Evolutionary conservation across 2,329 filamentous ascomycete species (phyloP).

Genomic region (Penicillium crustosum): DNA sequence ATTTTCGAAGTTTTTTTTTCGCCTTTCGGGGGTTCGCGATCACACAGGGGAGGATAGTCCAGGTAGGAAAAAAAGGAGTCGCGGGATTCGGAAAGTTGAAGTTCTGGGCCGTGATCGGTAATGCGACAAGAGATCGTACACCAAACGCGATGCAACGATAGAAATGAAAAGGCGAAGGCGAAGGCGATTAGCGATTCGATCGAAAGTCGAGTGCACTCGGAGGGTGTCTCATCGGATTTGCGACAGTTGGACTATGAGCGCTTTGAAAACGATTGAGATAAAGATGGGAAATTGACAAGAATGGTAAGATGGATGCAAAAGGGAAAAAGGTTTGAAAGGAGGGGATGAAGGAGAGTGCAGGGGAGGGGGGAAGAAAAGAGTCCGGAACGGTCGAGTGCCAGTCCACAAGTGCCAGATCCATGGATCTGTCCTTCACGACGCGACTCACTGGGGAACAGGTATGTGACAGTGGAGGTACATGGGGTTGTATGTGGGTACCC

Average conservation of each 20-base stretch:
- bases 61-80: conserved; percentile 9
- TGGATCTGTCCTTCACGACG: conserved; percentile 30
- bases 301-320: conserved; percentile 14
- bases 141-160: conserved; percentile 12
- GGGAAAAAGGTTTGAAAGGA: conserved; percentile 19
- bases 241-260: conserved; percentile 18
- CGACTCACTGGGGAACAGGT: conserved; percentile 20
- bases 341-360: conserved; percentile 21
- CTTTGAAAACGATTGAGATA: conserved; percentile 9
- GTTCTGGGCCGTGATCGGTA: conserved; percentile 11
- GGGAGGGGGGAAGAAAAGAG: conserved; percentile 25
- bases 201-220: conserved; percentile 12
- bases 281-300: conserved; percentile 11
- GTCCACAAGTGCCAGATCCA: conserved; percentile 30
- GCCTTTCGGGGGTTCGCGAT: conserved; percentile 14
- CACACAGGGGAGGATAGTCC: conserved; percentile 11
- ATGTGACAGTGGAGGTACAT: conserved; percentile 3
- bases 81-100: background rate
- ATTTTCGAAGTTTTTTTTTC: background rate
- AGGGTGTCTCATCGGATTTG: conserved; percentile 25
- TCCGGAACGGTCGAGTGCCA: conserved; percentile 27
- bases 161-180: conserved; percentile 7
- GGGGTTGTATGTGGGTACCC: background rate
- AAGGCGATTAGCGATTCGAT: conserved; percentile 22
- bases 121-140: conserved; percentile 16